Conservation (phyloP, 208 protist species). For the Trypanosomatidae sp. region DNA sequence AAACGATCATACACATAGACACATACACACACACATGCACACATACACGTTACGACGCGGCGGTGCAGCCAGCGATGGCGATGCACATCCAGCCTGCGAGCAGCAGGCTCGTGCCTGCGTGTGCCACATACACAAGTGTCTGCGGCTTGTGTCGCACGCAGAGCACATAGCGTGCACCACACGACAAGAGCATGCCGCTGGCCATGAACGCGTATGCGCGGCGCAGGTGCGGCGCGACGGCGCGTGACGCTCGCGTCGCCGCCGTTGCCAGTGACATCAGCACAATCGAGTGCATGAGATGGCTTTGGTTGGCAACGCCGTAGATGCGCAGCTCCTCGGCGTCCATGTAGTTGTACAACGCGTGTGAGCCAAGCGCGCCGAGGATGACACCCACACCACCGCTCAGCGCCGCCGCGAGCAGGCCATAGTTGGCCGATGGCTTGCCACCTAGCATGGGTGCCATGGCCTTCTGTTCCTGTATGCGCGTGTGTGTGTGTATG, state of each 20-base stretch:
- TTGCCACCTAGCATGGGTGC: too few relatives aligned
- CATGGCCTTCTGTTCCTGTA: too few relatives aligned
- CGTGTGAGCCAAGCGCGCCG: constrained; percentile 34
- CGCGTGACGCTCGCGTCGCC: constrained; percentile 8
- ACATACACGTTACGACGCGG: too few relatives aligned
- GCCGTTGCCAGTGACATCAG: constrained; percentile 29
- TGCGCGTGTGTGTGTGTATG: too few relatives aligned
- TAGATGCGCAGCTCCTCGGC: constrained; percentile 23
- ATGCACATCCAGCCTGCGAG: too few relatives aligned
- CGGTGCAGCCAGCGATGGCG: too few relatives aligned
- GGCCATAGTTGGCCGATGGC: constrained; percentile 9
- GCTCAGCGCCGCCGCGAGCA: constrained; percentile 16
- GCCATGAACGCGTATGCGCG: constrained; percentile 21
- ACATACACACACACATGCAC: too few relatives aligned
- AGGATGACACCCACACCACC: constrained; percentile 20
- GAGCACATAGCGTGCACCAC: constrained; percentile 22
- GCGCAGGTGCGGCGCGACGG: constrained; percentile 9
- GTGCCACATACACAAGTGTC: too few relatives aligned
- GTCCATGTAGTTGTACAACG: constrained; percentile 29
- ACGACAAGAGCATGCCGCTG: constrained; percentile 11
- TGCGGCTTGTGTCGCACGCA: constrained; percentile 24
- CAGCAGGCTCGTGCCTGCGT: too few relatives aligned
- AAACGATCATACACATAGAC: too few relatives aligned
- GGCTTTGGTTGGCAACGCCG: constrained; percentile 39
- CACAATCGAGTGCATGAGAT: constrained; percentile 52